Evolutionary conservation across 495 filamentous ascomycete genomes (phyloP), one percentile per base, ranked within the genome.

Genomic region (Talaromyces wortmannii): DNA sequence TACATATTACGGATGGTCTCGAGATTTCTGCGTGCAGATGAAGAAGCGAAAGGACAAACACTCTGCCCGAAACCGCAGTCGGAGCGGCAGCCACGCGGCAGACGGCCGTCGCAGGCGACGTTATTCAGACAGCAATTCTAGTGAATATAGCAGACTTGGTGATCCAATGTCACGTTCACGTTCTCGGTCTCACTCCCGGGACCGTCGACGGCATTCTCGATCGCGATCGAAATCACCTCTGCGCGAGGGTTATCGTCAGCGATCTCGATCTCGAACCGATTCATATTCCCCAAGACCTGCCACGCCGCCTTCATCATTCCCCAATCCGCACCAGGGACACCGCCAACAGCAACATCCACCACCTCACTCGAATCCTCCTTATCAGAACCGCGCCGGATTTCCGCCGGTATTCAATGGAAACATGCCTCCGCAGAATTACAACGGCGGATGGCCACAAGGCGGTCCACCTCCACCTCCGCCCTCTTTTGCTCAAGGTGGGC

Each of bases 1-100:
- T 32, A 84, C 83, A 7, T 95, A 95, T 62, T 94, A 94, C 63
- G 91, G 89, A 40, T 96, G 91, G 91, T 91, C 87, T 12, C 81
- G 78, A 45, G 68, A 73, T 7, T 96, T 95, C 59, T 95, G 89
- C 69, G 78, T 88, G 59, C 84, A 85, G 57, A 95, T 92, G 87
- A 89, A 85, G 64, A 79, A 78, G 51, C 74, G 82, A 54, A 74
- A 76, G 48, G 71, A 64, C 8, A 63, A 31, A 17, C 18, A 50
- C 50, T 62, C 36, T 55, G 57, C 16, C 50, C 65, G 52, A 67
- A 70, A 44, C 50, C 61, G 33, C 64, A 65, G 52, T 59, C 53
- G 43, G 56, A 66, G 32, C 59, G 23, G 23, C 23, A 23, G 23
- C 23, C 57, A 36, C 58, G 59, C 31, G 55, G 55, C 12, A 50